Evolutionary conservation across 2,329 filamentous ascomycete species (phyloP).

Genomic region (Colletotrichum graminicola): DNA sequence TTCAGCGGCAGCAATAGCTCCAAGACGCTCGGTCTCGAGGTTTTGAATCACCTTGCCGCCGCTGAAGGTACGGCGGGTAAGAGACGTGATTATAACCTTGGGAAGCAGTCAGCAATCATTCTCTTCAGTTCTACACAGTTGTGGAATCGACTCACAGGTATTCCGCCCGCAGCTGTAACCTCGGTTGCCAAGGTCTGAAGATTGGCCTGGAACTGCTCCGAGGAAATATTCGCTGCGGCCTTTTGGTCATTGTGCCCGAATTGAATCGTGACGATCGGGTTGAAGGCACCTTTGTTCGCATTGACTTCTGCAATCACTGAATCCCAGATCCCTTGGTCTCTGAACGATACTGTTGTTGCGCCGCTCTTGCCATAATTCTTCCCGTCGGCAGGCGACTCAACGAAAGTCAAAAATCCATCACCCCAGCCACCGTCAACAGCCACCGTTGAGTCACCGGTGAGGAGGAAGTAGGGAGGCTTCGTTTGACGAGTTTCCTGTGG

Average conservation of each 20-base stretch:
- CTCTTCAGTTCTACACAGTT: constrained; percentile 23
- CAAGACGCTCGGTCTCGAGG: constrained; percentile 59
- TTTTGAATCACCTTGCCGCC: constrained; percentile 60
- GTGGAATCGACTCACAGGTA: constrained; percentile 50
- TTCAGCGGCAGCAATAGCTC: constrained; percentile 62
- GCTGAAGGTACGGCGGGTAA: constrained; percentile 64
- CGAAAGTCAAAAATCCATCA: constrained; percentile 66
- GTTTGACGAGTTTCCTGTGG: constrained; percentile 4
- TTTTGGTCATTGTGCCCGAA: constrained; percentile 76
- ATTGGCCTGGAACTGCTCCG: constrained; percentile 63
- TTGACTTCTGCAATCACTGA: constrained; percentile 59
- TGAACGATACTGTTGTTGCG: constrained; percentile 68
- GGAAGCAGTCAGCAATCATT: constrained; percentile 51
- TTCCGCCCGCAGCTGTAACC: constrained; percentile 57
- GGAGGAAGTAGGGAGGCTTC: constrained; percentile 59
- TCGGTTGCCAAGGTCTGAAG: constrained; percentile 61
- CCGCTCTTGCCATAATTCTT: constrained; percentile 69
- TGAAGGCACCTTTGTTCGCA: constrained; percentile 50
- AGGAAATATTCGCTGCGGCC: constrained; percentile 57
- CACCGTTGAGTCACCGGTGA: constrained; percentile 65
- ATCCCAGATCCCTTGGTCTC: constrained; percentile 64
- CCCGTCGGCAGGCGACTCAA: constrained; percentile 62
- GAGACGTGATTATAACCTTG: constrained; percentile 57
- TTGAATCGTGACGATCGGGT: constrained; percentile 52
- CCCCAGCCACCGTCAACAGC: constrained; percentile 67